Conservation (phyloP, 2,329 filamentous ascomycete species). For the Alternaria atra region DNA sequence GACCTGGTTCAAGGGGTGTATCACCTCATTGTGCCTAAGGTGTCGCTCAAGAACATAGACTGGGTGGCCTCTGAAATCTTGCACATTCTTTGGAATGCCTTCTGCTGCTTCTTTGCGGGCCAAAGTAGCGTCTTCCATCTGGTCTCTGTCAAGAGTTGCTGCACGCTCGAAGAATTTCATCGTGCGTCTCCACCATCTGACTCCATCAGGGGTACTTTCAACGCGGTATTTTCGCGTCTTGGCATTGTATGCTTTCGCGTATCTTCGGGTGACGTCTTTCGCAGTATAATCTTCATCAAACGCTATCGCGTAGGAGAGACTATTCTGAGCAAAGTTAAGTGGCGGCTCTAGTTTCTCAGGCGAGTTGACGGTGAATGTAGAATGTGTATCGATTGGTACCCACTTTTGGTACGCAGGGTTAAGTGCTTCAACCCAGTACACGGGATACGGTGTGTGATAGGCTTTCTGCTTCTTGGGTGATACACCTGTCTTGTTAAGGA, state of each 20-base stretch:
- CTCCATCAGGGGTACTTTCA: slow-evolving; percentile 68
- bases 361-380: slow-evolving; percentile 80
- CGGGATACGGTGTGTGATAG: slow-evolving; percentile 77
- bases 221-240: slow-evolving; percentile 87
- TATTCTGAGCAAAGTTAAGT: slow-evolving; percentile 77
- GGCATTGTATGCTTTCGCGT: slow-evolving; percentile 86
- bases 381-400: slow-evolving; percentile 86
- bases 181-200: slow-evolving; percentile 63
- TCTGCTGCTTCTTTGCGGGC: slow-evolving; percentile 76
- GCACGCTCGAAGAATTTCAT: slow-evolving; percentile 56
- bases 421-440: slow-evolving; percentile 95
- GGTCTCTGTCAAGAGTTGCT: slow-evolving; percentile 70
- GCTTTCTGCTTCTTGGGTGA: slow-evolving; percentile 57
- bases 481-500: slow-evolving; percentile 34
- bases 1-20: slow-evolving; percentile 74
- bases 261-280: slow-evolving; percentile 86
- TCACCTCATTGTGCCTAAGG: slow-evolving; percentile 81
- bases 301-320: slow-evolving; percentile 82
- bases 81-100: slow-evolving; percentile 81
- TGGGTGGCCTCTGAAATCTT: slow-evolving; percentile 88
- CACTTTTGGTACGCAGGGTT: slow-evolving; percentile 89
- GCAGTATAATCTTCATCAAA: slow-evolving; percentile 83
- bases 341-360: slow-evolving; percentile 83
- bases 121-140: slow-evolving; percentile 83
- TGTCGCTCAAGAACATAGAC: slow-evolving; percentile 80